Evolutionary conservation across 2,329 filamentous ascomycete genomes (phyloP), one percentile per base, ranked within the genome.

Genomic region (Paracamarosporium sp.): DNA sequence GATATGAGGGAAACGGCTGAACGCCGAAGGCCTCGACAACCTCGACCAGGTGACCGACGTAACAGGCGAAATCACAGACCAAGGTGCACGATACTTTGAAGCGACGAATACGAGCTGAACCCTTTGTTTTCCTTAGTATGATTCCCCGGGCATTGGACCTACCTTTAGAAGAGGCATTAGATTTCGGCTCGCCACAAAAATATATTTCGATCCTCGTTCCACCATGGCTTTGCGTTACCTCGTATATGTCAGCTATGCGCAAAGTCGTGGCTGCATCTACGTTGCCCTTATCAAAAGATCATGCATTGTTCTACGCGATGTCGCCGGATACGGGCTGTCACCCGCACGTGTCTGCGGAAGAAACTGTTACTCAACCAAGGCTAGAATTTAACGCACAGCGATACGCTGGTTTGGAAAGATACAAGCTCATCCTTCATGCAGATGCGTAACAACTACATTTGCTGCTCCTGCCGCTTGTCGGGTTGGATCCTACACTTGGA

Each of bases 1-100:
- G 36, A 51, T 15, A 35, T 43, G 17, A 77, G 80, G 47, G 67
- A 68, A 48, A 59, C 46, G 2, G 45, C 12, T n/a, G 38, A 50
- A 30, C 35, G 31, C 43, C 25, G 27, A 28, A 28, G 20, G 31
- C 46, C 22, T 31, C 44, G 33, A 44, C 58, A 20, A 36, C 41
- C 24, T 11, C 54, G 52, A 45, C 54, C 24, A 28, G 35, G 31
- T 25, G 33, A 44, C 36, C 33, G 35, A 17, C 36, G 28, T n/a
- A 28, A 45, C 13, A 53, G 46, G 30, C 27, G 47, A 30, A 40
- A 20, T 17, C 48, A 51, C 27, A 38, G 48, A 33, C 48, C 48
- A 15, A 40, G 48, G 17, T 51, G 48, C 36, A 51, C 48, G 1
- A 51, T 51, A 31, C 48, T 51, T 43, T 51, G 33, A 47, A 13